Base-by-base conservation (phyloP, 225 moss, liverwort and hornwort species). In the Marchantia paleacea region DNA sequence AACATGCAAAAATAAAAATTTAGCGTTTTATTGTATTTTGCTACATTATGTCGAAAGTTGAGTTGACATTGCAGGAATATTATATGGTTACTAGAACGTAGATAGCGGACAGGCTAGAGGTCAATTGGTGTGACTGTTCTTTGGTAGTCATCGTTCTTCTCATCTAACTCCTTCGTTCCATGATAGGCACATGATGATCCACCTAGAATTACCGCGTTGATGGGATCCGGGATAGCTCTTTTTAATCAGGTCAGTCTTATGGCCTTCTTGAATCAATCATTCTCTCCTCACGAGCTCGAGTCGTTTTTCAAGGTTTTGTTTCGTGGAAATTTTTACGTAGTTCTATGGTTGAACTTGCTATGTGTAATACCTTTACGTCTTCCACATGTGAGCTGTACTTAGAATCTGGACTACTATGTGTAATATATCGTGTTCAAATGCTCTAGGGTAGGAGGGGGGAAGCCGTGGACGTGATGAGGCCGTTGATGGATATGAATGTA, bases 401-500 rank as follows among this genome's bases (percentile, higher is more conserved):
- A 12, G 19, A 57, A 19, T 57, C 6, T 12, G 57, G 19, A 57
- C 8, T 3, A 19, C 8, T 2, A 13, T 0, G 14, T 60, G 39
- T 31, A 63, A 75, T 77, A 39, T 5, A 49, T 52, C 20, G 64
- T 12, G 14, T 78, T 53, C 57, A 19, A 57, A 25, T 78, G 52
- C 14, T 73, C 58, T 84, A 96, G 96, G 97, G 93, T 1, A 91
- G 86, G 69, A 86, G 84, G 70, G 77, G 85, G 72, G 92, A 97
- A 82, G 97, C 97, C 25, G 89, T 97, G 26, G 87, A 91, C 65
- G 76, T 85, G 22, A 90, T 97, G 97, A 91, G 85, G 24, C 88
- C 92, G 19, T 80, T 97, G 55, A 63, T 85, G 29, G 85, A 90
- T 75, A 89, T 94, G 89, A 82, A 88, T 30, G 85, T 89, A 26